phyloP scores from a whole-genome alignment of 768 basidiomycete species.

The Tephrocybe sp. region DNA sequence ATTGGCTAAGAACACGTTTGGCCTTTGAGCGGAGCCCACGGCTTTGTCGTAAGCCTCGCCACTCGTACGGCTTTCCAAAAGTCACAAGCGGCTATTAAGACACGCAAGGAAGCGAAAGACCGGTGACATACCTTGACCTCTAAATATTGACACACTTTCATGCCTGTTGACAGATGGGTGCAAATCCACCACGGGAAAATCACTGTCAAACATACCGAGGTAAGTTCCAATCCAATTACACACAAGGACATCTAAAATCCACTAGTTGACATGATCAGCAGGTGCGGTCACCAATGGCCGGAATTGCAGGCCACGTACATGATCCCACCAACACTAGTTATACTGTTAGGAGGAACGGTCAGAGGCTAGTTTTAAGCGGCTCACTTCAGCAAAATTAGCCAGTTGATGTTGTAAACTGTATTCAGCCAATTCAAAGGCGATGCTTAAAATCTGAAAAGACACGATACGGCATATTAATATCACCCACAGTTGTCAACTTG shows the following conservation, averaged over 20 bases:
- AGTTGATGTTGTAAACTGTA: constrained; percentile 86
- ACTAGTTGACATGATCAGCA: constrained; percentile 39
- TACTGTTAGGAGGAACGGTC: constrained; percentile 14
- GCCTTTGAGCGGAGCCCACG: constrained; percentile 78
- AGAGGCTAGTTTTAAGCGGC: constrained; percentile 20
- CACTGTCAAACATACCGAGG: constrained; percentile 46
- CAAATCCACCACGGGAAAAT: constrained; percentile 1
- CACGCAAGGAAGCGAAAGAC: constrained; percentile 4
- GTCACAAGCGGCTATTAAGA: constrained; percentile 7
- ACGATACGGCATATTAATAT: constrained; percentile 12
- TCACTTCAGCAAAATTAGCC: constrained; percentile 84
- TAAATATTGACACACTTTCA: constrained; percentile 85
- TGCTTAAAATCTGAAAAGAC: constrained; percentile 65
- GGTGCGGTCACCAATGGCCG: constrained; percentile 7
- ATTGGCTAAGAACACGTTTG: constrained; percentile 75
- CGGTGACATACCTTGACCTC: constrained; percentile 70
- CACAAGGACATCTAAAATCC: constrained; percentile 81
- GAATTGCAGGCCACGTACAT: constrained; percentile 47
- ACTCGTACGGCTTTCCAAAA: constrained; percentile 65
- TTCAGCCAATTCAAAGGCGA: constrained; percentile 87
- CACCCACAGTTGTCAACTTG: not conserved
- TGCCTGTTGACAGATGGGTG: constrained; percentile 43
- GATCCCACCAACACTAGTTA: constrained; percentile 88
- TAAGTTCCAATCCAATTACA: constrained; percentile 91
- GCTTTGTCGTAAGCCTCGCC: constrained; percentile 80